These are phyloP conservation scores for Cephalotrichum gorgonifer DNA, from an alignment of 2,329 filamentous ascomycete species.

Conservation along the genomic window DNA sequence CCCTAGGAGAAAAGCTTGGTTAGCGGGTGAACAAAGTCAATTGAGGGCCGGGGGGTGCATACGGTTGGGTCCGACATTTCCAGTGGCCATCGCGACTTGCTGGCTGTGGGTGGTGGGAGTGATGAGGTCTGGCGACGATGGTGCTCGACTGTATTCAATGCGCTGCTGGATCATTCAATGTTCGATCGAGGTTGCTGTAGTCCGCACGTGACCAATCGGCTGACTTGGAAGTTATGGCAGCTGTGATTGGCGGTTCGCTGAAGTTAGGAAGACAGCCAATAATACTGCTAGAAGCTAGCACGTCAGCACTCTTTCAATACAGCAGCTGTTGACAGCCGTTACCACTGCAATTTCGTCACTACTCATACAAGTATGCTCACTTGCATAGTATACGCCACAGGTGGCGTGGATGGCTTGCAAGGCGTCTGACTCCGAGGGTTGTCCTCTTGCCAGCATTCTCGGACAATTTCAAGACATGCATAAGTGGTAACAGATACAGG, in stretches of 20 bases:
- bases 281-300: no score
- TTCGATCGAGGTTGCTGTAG: not conserved
- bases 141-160: not conserved
- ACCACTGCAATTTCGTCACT: no score
- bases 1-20: slow-evolving; percentile 1
- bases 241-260: not conserved
- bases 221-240: not conserved
- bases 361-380: no score
- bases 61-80: slow-evolving; percentile 8
- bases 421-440: no score
- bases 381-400: no score
- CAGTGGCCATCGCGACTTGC: not conserved
- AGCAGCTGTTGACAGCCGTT: no score
- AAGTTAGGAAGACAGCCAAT: no score
- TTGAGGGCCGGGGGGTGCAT: not conserved
- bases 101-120: not conserved
- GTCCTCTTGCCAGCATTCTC: no score
- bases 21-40: not conserved
- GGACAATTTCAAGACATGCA: no score
- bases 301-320: no score
- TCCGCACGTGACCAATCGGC: not conserved
- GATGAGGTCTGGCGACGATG: not conserved
- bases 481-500: no score
- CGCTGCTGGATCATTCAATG: not conserved
- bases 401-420: no score